Base-by-base conservation (phyloP, 2,329 filamentous ascomycete species). In the Ceratocystis alfenasii region DNA sequence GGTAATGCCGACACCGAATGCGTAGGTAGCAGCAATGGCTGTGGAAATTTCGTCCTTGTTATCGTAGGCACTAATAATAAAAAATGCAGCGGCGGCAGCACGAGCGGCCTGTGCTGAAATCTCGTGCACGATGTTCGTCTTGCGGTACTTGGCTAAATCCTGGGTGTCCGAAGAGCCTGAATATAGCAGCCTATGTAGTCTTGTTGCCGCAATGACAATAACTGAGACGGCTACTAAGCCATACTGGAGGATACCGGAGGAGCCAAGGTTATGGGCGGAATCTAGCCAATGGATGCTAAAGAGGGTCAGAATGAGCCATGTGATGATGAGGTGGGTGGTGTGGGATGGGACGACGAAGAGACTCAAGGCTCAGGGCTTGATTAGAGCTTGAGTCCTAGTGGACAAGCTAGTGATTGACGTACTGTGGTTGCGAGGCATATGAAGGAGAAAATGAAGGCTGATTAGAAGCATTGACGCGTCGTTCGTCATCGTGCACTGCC, bases 21-120 rank as follows among this genome's bases (percentile, higher is more conserved):
- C 74, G 69, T 80, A 80, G 61, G 71, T 72, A 25, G 77, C 69
- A 5, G 74, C 71, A 36, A 72, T 66, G 10, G 75, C 72, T 69
- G 77, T 75, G 50, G 76, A 71, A 71, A 75, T 73, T 66, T 76
- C 75, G 22, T 72, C 70, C 50, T 70, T 72, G 46, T 74, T 71
- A 61, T 72, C 68, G 25, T 72, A 69, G 44, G 73, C 76, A 41
- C 76, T 76, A 48, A 75, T 66, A 36, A 75, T 70, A 61, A 77
- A 71, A 63, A 79, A 76, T 17, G 73, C 74, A 57, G 80, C 68
- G 4, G 78, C 71, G 4, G 75, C 70, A 20, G 75, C 73, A 25
- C 79, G 75, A 30, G 74, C 70, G 7, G 73, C 69, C 69, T 81
- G 79, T 22, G 76, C 76, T 57, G 72, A 70, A 57, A 80, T 67